These are phyloP conservation scores for Hyaloscypha finlandica DNA, from an alignment of 495 filamentous ascomycete genomes.

Conservation along the genomic window DNA sequence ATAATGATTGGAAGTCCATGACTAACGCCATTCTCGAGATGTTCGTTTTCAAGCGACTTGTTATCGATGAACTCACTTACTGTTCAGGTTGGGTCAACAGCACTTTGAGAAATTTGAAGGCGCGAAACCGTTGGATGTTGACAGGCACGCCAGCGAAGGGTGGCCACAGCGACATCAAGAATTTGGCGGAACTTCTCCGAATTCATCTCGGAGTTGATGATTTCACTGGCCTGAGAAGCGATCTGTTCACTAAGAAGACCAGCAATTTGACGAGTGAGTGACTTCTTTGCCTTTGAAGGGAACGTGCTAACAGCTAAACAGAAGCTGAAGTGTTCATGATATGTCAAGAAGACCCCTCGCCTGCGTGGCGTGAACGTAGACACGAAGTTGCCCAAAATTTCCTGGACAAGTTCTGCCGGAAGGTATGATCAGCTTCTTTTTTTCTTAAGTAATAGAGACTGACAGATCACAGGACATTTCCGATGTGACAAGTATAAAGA, in stretches of 20 bases:
- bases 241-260: conserved; percentile 33
- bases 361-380: conserved; percentile 54
- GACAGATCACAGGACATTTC: conserved; percentile 15
- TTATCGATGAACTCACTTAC: conserved; percentile 70
- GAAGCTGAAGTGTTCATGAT: conserved; percentile 17
- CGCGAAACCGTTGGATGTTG: conserved; percentile 61
- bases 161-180: conserved; percentile 63
- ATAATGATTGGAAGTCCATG: neutral
- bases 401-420: conserved; percentile 52
- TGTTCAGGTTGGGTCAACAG: conserved; percentile 38
- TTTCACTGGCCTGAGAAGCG: conserved; percentile 38
- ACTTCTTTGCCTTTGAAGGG: neutral
- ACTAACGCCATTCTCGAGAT: conserved; percentile 52
- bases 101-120: conserved; percentile 40
- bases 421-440: conserved; percentile 12
- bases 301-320: neutral
- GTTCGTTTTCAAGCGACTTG: conserved; percentile 61
- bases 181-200: conserved; percentile 56
- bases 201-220: conserved; percentile 56
- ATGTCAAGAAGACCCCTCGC: conserved; percentile 40
- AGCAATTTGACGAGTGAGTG: conserved; percentile 42
- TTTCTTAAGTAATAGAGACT: neutral
- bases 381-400: conserved; percentile 53
- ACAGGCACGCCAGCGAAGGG: conserved; percentile 65
- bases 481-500: conserved; percentile 46